Conservation (phyloP, 177 flowering plant genomes). For the Telopea speciosissima region DNA sequence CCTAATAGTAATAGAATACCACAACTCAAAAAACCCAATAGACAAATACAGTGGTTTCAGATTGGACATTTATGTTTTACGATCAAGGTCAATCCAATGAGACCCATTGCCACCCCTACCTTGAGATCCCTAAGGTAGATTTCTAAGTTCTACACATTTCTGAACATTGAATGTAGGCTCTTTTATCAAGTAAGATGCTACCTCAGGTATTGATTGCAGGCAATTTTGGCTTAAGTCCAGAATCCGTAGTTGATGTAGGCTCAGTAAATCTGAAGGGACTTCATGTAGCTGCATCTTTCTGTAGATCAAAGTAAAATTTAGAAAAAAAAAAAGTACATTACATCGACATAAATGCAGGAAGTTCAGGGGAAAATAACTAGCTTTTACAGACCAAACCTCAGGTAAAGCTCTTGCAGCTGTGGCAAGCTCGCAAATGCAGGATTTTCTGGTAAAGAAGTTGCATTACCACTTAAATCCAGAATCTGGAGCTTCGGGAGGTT, state of each 20-base stretch:
- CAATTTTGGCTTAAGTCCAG: slow-evolving; percentile 89
- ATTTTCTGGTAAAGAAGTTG: slow-evolving; percentile 47
- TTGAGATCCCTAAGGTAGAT: neutral
- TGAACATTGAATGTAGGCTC: neutral
- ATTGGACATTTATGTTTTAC: too few species aligned
- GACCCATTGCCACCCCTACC: too few species aligned
- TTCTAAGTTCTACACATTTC: neutral
- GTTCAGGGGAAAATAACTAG: neutral
- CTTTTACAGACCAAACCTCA: slow-evolving; percentile 44
- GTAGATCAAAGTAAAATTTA: slow-evolving; percentile 17
- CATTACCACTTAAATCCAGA: slow-evolving; percentile 81
- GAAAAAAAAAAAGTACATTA: neutral
- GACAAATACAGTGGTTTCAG: too few species aligned
- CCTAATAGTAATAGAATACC: too few species aligned
- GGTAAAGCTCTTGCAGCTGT: slow-evolving; percentile 79
- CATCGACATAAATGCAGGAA: neutral
- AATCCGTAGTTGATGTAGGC: slow-evolving; percentile 53
- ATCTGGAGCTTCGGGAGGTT: slow-evolving; percentile 62
- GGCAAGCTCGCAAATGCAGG: slow-evolving; percentile 57
- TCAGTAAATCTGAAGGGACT: slow-evolving; percentile 56
- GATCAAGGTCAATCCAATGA: too few species aligned
- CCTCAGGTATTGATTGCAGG: slow-evolving; percentile 68
- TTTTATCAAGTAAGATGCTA: slow-evolving; percentile 15
- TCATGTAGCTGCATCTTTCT: slow-evolving; percentile 67
- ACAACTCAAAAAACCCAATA: too few species aligned